A percentile compares a stretch with the other conserved stretches of the same genome.
phyloP scores from a whole-genome alignment of 225 moss, liverwort and hornwort genomes.

The Physcomitrellopsis africana region DNA sequence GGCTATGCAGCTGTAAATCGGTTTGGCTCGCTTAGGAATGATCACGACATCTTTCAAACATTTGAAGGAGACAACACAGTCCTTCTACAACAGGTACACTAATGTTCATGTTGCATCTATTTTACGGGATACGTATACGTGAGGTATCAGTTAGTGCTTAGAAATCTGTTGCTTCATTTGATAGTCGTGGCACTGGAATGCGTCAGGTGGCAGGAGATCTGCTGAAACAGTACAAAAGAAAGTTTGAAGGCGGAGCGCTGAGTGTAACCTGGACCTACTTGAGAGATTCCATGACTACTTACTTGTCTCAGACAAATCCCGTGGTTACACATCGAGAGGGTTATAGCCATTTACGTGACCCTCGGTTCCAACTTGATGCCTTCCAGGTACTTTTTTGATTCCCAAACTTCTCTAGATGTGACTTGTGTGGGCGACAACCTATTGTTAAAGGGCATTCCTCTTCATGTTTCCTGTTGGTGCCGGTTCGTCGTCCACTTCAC shows the following conservation, averaged over 20 bases:
- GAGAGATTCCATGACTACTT: slow-evolving; percentile 70
- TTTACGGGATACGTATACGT: not conserved
- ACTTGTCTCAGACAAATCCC: slow-evolving; percentile 84
- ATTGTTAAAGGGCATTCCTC: not conserved
- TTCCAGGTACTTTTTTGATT: slow-evolving; percentile 59
- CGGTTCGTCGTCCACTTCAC: slow-evolving; percentile 13
- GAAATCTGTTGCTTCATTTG: not conserved
- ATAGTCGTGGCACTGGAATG: slow-evolving; percentile 11
- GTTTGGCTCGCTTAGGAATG: slow-evolving; percentile 77
- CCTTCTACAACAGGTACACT: slow-evolving; percentile 72
- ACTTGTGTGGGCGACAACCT: not conserved
- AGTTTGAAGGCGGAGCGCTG: slow-evolving; percentile 68
- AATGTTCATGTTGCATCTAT: not conserved
- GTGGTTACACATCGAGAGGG: slow-evolving; percentile 84
- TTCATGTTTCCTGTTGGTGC: slow-evolving; percentile 6
- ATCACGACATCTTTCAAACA: slow-evolving; percentile 88
- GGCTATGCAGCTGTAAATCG: slow-evolving; percentile 89
- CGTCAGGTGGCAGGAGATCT: slow-evolving; percentile 79
- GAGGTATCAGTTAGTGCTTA: not conserved
- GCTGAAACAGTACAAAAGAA: slow-evolving; percentile 76
- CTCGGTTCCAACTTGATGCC: slow-evolving; percentile 81
- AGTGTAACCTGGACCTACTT: slow-evolving; percentile 84
- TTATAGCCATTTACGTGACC: slow-evolving; percentile 71
- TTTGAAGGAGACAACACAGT: slow-evolving; percentile 91
- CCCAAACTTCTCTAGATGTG: not conserved